A percentile compares a stretch with the other conserved stretches of the same genome.
These are phyloP conservation scores for Globisporangium sylvaticum DNA, from an alignment of 352 stramenopile species.

Conservation along the genomic window DNA sequence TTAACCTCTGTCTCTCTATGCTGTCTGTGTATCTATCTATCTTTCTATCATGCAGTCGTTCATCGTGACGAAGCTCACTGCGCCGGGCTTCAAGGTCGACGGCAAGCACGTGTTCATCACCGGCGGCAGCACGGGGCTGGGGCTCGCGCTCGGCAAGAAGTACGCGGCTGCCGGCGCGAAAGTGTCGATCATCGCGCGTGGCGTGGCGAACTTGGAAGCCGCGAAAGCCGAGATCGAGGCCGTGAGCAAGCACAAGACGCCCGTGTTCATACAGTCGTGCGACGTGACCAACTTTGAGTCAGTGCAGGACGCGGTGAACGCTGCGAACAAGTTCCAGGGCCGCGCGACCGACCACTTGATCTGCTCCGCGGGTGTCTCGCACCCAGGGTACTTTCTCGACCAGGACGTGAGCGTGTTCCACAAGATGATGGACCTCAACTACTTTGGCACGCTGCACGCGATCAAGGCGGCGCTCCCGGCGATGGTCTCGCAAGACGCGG, in stretches of 20 bases:
- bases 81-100: constrained; percentile 67
- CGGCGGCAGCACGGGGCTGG: constrained; percentile 64
- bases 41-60: constrained; percentile 36
- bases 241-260: constrained; percentile 27
- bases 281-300: constrained; percentile 65
- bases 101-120: constrained; percentile 73
- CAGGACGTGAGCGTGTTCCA: constrained; percentile 65
- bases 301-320: constrained; percentile 57
- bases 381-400: constrained; percentile 73
- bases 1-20: constrained; percentile 9
- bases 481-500: constrained; percentile 61
- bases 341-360: constrained; percentile 68
- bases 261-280: constrained; percentile 68
- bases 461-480: constrained; percentile 78
- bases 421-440: constrained; percentile 87
- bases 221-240: constrained; percentile 61
- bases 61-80: constrained; percentile 52
- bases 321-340: constrained; percentile 63
- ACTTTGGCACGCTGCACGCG: constrained; percentile 76
- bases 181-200: constrained; percentile 69
- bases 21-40: not conserved
- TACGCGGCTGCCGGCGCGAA: constrained; percentile 66
- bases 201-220: constrained; percentile 49
- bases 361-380: constrained; percentile 56
- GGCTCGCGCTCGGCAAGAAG: constrained; percentile 62